Evolutionary conservation across 805 yeast species (phyloP), one percentile per base, ranked within the genome.

Genomic region (Metschnikowia aberdeeniae): DNA sequence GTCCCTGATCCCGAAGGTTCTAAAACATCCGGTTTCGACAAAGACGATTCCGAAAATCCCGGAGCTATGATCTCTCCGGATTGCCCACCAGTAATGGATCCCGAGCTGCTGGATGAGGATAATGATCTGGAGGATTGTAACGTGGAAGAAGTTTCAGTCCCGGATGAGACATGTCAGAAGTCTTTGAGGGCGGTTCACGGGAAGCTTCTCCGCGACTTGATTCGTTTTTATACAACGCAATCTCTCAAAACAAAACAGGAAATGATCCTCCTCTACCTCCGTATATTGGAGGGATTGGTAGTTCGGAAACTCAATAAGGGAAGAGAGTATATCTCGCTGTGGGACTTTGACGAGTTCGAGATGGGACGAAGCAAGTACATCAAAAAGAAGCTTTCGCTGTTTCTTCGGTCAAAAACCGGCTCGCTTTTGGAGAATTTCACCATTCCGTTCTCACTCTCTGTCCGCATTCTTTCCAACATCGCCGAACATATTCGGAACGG

Each of bases 341-440:
- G 42, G 42, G 42, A 39, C 22, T 39, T 39, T 14, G 42, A 30
- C n/a, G 42, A 39, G 17, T 39, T 39, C 9, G 42, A 39, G 14
- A 39, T 17, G 19, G 35, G 30, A 4, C 9, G 35, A 11, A 28
- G 33, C 28, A n/a, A n/a, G 30, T 39, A 39, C 13, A 39, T 31
- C 42, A 39, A 39, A 17, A 20, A 30, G 13, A 39, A 39, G 11
- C 8, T 39, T 3, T 30, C 35, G 28, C 32, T 13, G 13, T 30
- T 39, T 5, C 42, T 39, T 20, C 42, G 42, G 12, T 30, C 42
- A 27, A 31, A 31, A 30, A 39, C 42, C 3, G 35, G 42, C 14
- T 39, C 42, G 7, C 29, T 39, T n/a, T 24, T 39, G 22, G 42
- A 39, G 3, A 39, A 30, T 14, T 34, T 31, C 14, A 31, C 35